Evolutionary conservation across 108 stramenopile genomes (phyloP).

Genomic region (Skeletonema menzelii): DNA sequence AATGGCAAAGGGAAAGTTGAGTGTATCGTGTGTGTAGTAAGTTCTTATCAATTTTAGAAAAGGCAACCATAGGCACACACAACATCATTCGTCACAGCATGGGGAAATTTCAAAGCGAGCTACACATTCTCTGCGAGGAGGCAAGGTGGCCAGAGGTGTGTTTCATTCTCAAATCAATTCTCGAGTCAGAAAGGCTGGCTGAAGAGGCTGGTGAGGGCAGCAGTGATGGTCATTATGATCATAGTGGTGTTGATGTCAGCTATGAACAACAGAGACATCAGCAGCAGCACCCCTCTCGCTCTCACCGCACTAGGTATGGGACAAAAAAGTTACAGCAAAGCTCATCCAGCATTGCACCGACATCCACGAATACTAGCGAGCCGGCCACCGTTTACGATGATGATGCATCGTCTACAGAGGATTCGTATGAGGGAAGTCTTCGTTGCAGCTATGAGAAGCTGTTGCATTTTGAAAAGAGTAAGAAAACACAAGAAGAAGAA

Average conservation of each 20-base stretch:
- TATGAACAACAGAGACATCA: not conserved
- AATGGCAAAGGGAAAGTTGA: too few relatives aligned
- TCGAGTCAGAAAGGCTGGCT: slow-evolving; percentile 2
- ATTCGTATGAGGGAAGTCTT: not conserved
- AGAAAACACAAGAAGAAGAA: not conserved
- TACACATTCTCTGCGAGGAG: slow-evolving; percentile 20
- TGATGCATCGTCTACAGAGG: not conserved
- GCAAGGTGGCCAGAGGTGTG: slow-evolving; percentile 20
- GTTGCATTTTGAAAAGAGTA: too few relatives aligned
- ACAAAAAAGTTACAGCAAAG: not conserved
- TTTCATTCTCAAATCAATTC: slow-evolving; percentile 7
- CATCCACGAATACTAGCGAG: not conserved
- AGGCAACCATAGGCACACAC: too few relatives aligned
- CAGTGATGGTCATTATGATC: not conserved
- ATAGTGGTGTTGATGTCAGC: not conserved
- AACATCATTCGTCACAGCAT: not conserved
- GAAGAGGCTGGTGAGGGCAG: not conserved
- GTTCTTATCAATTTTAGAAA: too few relatives aligned
- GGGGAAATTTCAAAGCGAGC: slow-evolving; percentile 21
- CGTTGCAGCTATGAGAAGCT: slow-evolving; percentile 2
- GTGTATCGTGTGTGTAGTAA: too few relatives aligned
- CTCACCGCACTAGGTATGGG: not conserved
- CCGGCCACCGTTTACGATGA: not conserved
- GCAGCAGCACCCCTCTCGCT: not conserved
- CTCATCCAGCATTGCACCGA: not conserved